Evolutionary conservation across 192 early-diverging fungal genomes (phyloP), one percentile per base, ranked within the genome.

Genomic region (Umbelopsis isabellina): DNA sequence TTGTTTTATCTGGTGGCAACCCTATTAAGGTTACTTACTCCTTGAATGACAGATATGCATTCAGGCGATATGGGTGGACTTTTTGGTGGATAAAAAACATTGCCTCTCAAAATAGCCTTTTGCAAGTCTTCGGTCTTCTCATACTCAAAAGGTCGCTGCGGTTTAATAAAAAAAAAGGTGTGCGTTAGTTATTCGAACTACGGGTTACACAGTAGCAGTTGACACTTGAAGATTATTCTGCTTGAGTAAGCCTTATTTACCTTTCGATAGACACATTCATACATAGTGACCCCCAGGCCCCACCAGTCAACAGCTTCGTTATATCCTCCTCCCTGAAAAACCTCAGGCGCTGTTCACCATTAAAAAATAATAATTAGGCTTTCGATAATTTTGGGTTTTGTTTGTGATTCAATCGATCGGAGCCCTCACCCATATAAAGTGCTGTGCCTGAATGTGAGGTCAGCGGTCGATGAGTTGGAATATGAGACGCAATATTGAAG

Each of bases 401-500:
- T 21, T 47, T 65, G 35, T 58, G 37, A n/a, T 37, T 16, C 52
- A 27, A 65, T n/a, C 12, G 33, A 46, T 64, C 18, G 18, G 49
- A 41, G n/a, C 44, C 41, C 55, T 76, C 76, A 85, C 84, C 84
- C 95, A 98, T 97, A 70, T 98, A 98, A 23, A 91, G 90, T 58
- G 90, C 90, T 9, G 92, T 95, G 22, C 97, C 97, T 11, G 97
- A 94, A 5, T 90, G 89, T 30, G 92, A 91, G 7, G 88, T 93
- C 70, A 97, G 79, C 47, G 67, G 79, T 90, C 89, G 22, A 70
- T 71, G 23, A 77, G 82, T 47, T 51, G 69, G 69, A 58, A 89
- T 84, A 44, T 90, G 84, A 15, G 91, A 92, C 11, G 96, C 96
- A 78, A 98, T 95, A 80, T 98, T 98, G 72, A 98, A 98, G 77